A percentile compares a stretch with the other conserved stretches of the same genome.
Evolutionary conservation across 305 asterid species (phyloP).

Genomic region (Fraxinus floribunda): DNA sequence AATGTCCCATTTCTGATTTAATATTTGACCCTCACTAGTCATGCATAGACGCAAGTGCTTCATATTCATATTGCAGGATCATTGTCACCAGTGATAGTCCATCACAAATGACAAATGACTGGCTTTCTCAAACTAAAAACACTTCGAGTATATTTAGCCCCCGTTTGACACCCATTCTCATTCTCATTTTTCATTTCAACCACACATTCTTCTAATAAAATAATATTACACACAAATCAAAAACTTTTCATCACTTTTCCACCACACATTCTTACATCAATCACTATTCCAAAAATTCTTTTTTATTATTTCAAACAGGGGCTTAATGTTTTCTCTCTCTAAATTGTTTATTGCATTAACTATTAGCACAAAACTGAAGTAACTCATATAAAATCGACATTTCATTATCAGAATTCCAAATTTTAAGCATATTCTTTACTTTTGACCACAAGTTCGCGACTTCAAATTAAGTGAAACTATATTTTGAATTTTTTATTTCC

Average conservation of each 20-base stretch:
- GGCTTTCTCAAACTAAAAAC: not conserved
- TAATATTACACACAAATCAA: too few species aligned
- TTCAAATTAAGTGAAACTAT: not conserved
- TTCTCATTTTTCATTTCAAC: too few species aligned
- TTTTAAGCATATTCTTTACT: not conserved
- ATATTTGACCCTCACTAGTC: not conserved
- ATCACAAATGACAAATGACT: not conserved
- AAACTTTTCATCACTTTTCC: too few species aligned
- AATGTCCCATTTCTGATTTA: constrained; percentile 14
- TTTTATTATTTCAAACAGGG: too few species aligned
- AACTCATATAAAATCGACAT: not conserved
- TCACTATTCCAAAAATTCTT: too few species aligned
- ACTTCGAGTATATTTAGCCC: not conserved
- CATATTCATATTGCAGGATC: not conserved
- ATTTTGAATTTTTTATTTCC: not conserved
- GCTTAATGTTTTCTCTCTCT: not conserved
- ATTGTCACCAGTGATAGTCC: not conserved
- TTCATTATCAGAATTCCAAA: not conserved
- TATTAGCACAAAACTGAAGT: not conserved
- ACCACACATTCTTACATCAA: too few species aligned
- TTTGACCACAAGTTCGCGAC: not conserved
- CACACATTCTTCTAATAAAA: too few species aligned
- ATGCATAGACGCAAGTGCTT: not conserved
- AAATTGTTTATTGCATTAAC: not conserved
- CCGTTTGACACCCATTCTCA: too few species aligned